Base-by-base conservation (phyloP, 352 stramenopile genomes). In the Plasmopara halstedii region DNA sequence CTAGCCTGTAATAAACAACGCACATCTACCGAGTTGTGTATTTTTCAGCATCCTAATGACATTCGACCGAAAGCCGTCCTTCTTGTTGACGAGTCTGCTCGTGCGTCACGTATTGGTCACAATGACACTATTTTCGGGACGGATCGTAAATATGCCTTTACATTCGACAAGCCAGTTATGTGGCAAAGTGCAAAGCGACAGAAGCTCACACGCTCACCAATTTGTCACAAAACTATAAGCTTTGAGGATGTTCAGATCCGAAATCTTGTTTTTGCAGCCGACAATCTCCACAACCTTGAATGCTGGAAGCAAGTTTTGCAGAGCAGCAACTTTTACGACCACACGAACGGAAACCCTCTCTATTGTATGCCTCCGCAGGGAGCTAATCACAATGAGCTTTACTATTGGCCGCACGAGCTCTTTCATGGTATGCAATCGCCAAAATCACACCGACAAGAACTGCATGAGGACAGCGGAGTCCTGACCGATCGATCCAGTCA, bases 1-100 rank as follows among this genome's bases (percentile, higher is more conserved):
- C 41, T 85, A 5, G 64, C 70, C 15, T 84, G 75, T 42, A 70
- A 81, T 23, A 35, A 46, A 6, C 63, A 75, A 22, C 63, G 45
- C 41, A 54, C 62, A 14, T 46, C 66, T 1, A 62, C 66, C 7
- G 77, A 89, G 47, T 45, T 89, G 8, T 70, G 67, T 25, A 46
- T 89, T 17, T 85, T 82, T 32, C 48, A 46, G 6, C 38, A 65
- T 6, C 68, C 67, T 8, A 47, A 53, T 33, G 56, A 73, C 34
- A 42, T 70, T 0, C 56, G 59, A 0, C 59, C 63, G 1, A 39
- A 61, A n/a, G 23, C 53, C 13, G 62, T 72, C n/a, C 57, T 72
- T 50, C 48, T 72, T 3, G 49, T 75, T 6, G 59, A 77, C n/a
- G 50, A 72, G 10, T 53, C 56, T 6, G 43, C 66, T 3, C 41